Percentiles rank a stretch among this genome's conserved stretches.
Conservation (phyloP, 2,329 filamentous ascomycete species). For the Pseudogymnoascus sp. region DNA sequence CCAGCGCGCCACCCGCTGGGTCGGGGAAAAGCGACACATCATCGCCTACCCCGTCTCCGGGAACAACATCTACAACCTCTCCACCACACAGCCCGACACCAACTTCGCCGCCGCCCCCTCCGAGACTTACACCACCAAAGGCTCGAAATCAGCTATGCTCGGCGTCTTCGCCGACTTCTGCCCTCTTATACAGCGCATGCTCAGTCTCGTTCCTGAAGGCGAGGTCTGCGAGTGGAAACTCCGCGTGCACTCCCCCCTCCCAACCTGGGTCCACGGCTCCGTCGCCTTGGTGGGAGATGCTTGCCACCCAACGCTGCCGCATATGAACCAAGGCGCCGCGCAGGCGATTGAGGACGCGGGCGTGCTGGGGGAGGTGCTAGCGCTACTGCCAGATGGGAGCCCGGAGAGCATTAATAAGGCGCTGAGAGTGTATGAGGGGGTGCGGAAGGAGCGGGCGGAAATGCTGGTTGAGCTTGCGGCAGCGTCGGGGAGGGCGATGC, state of each 20-base stretch:
- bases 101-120: slow-evolving; percentile 52
- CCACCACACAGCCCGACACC: slow-evolving; percentile 53
- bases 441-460: slow-evolving; percentile 49
- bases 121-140: slow-evolving; percentile 56
- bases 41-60: slow-evolving; percentile 68
- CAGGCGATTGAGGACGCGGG: slow-evolving; percentile 63
- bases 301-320: slow-evolving; percentile 61
- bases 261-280: slow-evolving; percentile 50
- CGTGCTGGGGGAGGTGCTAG: slow-evolving; percentile 48
- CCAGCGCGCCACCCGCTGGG: slow-evolving; percentile 65
- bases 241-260: slow-evolving; percentile 48
- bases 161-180: slow-evolving; percentile 56
- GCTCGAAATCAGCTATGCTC: slow-evolving; percentile 53
- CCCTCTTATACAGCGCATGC: slow-evolving; percentile 49
- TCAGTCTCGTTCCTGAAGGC: slow-evolving; percentile 52
- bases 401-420: slow-evolving; percentile 39
- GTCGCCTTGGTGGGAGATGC: slow-evolving; percentile 56
- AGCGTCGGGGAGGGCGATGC: slow-evolving; percentile 45
- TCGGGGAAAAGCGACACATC: slow-evolving; percentile 67
- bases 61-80: slow-evolving; percentile 59
- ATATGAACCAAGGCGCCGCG: slow-evolving; percentile 60
- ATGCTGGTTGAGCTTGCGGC: slow-evolving; percentile 46
- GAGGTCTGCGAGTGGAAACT: slow-evolving; percentile 60
- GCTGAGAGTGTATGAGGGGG: slow-evolving; percentile 46
- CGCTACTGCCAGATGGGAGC: slow-evolving; percentile 31